Conservation (phyloP, 768 basidiomycete species). For the Psilocybe tampanensis region DNA sequence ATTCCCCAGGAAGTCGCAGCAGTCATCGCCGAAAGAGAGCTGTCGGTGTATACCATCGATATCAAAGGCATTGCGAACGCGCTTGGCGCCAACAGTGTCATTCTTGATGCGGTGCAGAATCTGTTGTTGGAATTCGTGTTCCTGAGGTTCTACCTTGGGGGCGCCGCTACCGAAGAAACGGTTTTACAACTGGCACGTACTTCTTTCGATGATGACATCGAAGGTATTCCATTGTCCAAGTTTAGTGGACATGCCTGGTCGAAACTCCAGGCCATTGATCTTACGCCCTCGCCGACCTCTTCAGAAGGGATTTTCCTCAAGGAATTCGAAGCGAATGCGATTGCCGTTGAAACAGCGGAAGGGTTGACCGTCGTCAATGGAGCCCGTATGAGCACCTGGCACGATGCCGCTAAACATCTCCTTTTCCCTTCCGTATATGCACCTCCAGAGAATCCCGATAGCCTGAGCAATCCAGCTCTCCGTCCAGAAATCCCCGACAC, state of each 20-base stretch:
- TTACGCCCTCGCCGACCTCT: slow-evolving; percentile 24
- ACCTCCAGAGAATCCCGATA: slow-evolving; percentile 45
- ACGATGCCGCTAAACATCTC: slow-evolving; percentile 86
- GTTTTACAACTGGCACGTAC: slow-evolving; percentile 54
- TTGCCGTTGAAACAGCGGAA: slow-evolving; percentile 62
- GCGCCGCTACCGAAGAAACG: slow-evolving; percentile 52
- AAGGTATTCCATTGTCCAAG: slow-evolving; percentile 51
- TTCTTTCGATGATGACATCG: slow-evolving; percentile 46
- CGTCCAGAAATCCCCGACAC: slow-evolving; percentile 88
- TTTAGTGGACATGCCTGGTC: slow-evolving; percentile 67
- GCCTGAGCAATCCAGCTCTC: slow-evolving; percentile 65
- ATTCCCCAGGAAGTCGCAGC: slow-evolving; percentile 53
- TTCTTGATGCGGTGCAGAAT: slow-evolving; percentile 48
- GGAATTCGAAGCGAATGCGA: slow-evolving; percentile 72
- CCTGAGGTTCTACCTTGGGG: slow-evolving; percentile 80
- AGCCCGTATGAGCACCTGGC: slow-evolving; percentile 70
- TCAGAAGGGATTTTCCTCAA: slow-evolving; percentile 40
- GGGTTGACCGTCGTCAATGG: slow-evolving; percentile 63
- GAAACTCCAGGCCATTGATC: slow-evolving; percentile 58
- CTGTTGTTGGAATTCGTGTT: slow-evolving; percentile 78
- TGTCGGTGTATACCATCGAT: slow-evolving; percentile 64
- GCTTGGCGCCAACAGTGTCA: slow-evolving; percentile 34
- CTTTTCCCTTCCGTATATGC: slow-evolving; percentile 85
- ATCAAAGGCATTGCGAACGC: slow-evolving; percentile 51
- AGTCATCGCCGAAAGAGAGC: slow-evolving; percentile 50